Evolutionary conservation across 1,284 basidiomycete genomes (phyloP).

Genomic region (Microbotryum scabiosae): DNA sequence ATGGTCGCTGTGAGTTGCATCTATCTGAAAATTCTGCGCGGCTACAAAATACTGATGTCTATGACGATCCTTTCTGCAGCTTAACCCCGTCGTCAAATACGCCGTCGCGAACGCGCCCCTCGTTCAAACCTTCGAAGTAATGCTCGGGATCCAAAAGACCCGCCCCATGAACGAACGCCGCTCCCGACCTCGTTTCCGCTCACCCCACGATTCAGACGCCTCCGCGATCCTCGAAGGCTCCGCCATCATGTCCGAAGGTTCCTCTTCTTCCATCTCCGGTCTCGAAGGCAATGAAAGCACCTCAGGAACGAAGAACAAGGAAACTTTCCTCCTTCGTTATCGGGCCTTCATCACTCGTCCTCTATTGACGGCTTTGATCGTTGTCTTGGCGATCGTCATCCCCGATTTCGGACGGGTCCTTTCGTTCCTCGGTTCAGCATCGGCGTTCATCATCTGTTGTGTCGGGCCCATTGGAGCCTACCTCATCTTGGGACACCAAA

Average conservation of each 20-base stretch:
- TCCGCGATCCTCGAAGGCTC: conserved; percentile 3
- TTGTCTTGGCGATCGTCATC: conserved; percentile 63
- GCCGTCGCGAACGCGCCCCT: conserved; percentile 78
- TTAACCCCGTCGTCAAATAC: conserved; percentile 58
- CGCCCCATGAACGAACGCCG: too few species aligned
- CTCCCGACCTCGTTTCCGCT: neutral
- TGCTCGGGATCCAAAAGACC: conserved; percentile 55
- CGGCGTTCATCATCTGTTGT: conserved; percentile 72
- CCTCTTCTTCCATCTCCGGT: neutral
- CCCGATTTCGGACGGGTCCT: conserved; percentile 83
- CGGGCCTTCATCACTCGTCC: conserved; percentile 48
- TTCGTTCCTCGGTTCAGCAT: conserved; percentile 65
- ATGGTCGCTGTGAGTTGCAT: conserved; percentile 82
- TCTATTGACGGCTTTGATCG: conserved; percentile 52
- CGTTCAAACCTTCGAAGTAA: conserved; percentile 66
- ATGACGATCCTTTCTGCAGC: too few species aligned
- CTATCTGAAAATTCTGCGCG: too few species aligned
- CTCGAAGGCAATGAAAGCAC: too few species aligned
- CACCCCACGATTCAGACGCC: neutral
- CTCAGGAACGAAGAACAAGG: too few species aligned
- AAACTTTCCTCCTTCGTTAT: neutral
- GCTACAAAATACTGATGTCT: too few species aligned
- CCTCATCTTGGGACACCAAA: conserved; percentile 3
- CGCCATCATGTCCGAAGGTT: conserved; percentile 2
- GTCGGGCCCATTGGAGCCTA: conserved; percentile 57